Base-by-base conservation (phyloP, 805 yeast genomes). In the Zygotorulaspora sp. region DNA sequence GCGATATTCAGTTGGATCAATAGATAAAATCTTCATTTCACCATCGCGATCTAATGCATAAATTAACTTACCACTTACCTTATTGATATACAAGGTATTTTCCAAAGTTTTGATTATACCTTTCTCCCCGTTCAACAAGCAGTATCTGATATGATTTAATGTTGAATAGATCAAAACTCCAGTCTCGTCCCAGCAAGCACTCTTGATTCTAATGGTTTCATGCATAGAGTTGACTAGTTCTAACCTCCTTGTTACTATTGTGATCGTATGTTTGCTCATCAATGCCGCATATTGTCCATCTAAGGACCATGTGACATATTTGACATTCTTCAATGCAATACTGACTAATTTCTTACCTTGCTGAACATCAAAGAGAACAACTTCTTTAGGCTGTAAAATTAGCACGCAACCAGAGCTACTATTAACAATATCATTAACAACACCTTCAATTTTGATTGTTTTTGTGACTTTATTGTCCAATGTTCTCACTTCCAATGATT, bases 1-100 rank as follows among this genome's bases (percentile, higher is more conserved):
- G 55, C 97, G 77, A 68, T 85, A 92, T 67, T 92, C 99, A 22
- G 97, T 90, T 27, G 97, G 96, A 61, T 92, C 98, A 50, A 94
- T 87, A 20, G 70, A 61, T 38, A 88, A 61, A 30, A 76, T 74
- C 58, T 86, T 89, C 38, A 87, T 89, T 54, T 79, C 80, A 41
- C 97, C 97, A 14, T 72, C 75, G 61, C 99, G 80, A 62, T 77
- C 83, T 57, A 92, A 74, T 50, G 95, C 83, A 65, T 76, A 87
- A 24, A 89, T 83, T 38, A 74, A 74, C 46, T 75, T 72, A 22
- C 86, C 89, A 40, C 72, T 60, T 29, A 83, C 90, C 58, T 73
- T 78, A 27, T 80, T 74, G 44, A 90, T 75, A 63, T 92, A 92
- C 50, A 89, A 65, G 9, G 97, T 89, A 56, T 83, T 83, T 49